Evolutionary conservation across 164 flowering plant species (phyloP).

Genomic region (Aristolochia californica): DNA sequence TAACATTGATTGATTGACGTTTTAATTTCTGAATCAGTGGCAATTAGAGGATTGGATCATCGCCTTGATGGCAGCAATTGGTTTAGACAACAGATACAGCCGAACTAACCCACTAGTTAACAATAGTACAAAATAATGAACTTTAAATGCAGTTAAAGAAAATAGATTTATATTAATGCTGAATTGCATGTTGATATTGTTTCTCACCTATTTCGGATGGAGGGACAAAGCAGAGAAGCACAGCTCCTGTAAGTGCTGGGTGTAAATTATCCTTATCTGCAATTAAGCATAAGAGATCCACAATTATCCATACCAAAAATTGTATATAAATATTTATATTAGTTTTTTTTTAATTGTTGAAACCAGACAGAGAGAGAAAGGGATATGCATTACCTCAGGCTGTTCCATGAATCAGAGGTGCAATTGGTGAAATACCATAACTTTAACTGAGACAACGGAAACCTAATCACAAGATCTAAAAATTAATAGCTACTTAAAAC

Average conservation of each 20-base stretch:
- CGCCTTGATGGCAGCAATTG: constrained; percentile 90
- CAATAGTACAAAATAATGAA: constrained; percentile 1
- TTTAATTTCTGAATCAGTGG: not conserved
- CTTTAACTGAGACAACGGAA: too few relatives aligned
- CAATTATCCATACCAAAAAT: too few relatives aligned
- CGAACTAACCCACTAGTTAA: constrained; percentile 65
- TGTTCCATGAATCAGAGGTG: too few relatives aligned
- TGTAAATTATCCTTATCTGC: too few relatives aligned
- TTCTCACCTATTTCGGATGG: constrained; percentile 78
- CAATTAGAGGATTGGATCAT: not conserved
- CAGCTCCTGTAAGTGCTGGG: constrained; percentile 31
- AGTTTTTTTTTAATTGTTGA: too few relatives aligned
- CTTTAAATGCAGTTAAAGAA: constrained; percentile 1
- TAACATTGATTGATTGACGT: not conserved
- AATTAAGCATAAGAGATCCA: too few relatives aligned
- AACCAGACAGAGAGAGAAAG: too few relatives aligned
- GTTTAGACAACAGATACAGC: constrained; percentile 81
- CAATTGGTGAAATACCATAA: too few relatives aligned
- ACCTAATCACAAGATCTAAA: too few relatives aligned
- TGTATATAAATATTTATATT: too few relatives aligned
- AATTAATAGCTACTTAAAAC: not conserved
- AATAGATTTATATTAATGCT: not conserved
- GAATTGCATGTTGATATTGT: not conserved
- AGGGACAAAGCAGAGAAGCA: constrained; percentile 86
- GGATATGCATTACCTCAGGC: too few relatives aligned